Evolutionary conservation across 495 filamentous ascomycete genomes (phyloP).

Genomic region (Podospora pseudopauciseta): DNA sequence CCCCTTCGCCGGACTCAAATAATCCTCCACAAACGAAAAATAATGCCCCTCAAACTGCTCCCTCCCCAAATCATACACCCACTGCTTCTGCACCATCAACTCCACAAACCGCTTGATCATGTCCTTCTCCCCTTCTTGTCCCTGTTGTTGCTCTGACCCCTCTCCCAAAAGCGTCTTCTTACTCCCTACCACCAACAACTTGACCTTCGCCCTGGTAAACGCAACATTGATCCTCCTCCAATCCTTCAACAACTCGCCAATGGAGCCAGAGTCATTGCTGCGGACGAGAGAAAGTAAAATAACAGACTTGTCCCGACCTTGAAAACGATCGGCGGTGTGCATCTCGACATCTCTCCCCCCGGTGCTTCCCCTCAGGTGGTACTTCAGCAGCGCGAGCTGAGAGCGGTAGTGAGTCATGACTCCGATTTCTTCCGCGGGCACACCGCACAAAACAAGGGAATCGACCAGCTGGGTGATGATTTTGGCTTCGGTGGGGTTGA

Average conservation of each 20-base stretch:
- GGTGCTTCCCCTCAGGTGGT: constrained; percentile 38
- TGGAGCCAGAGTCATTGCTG: constrained; percentile 70
- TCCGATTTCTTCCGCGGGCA: constrained; percentile 76
- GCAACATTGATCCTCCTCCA: constrained; percentile 94
- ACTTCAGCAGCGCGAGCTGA: constrained; percentile 61
- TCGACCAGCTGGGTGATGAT: constrained; percentile 76
- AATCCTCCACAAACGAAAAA: constrained; percentile 37
- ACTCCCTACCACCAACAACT: constrained; percentile 83
- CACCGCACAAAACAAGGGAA: constrained; percentile 67
- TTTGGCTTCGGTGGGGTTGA: constrained; percentile 74
- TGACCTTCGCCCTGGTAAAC: constrained; percentile 84
- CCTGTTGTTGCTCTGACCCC: neutral
- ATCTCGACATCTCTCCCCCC: constrained; percentile 65
- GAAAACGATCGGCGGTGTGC: constrained; percentile 94
- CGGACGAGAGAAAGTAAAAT: constrained; percentile 82
- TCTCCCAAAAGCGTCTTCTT: constrained; percentile 61
- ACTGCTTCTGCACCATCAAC: constrained; percentile 67
- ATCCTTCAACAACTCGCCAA: constrained; percentile 87
- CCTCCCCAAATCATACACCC: constrained; percentile 68
- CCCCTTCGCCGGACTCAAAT: constrained; percentile 22
- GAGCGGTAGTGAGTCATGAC: constrained; percentile 98
- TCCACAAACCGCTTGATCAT: constrained; percentile 70
- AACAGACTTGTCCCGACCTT: constrained; percentile 91
- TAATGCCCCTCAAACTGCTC: constrained; percentile 66
- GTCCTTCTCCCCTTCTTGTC: constrained; percentile 56